Evolutionary conservation across 257 asterid species (phyloP), one percentile per base, ranked within the genome.

Genomic region (Capsicum chinense): DNA sequence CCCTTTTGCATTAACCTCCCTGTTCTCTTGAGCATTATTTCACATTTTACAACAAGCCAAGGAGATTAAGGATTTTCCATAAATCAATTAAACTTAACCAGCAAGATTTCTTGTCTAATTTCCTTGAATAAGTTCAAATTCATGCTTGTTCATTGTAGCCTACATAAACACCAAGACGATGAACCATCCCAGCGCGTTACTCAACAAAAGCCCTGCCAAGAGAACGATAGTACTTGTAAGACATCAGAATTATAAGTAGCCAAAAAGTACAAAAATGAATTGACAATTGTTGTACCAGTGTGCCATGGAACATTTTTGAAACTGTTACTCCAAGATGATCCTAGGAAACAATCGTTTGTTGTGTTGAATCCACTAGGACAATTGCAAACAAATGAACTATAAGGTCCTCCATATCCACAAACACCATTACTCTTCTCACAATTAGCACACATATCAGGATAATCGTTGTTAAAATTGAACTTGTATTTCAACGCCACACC

Each of bases 401-500:
- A 89, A 6, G 88, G 87, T 67, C 67, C 91, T 64, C 86, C 83
- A 39, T 86, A 95, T 1, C 98, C 97, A 80, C 98, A 95, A 33
- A 90, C 95, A 83, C 99, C 99, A 64, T 89, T 90, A 42, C 92
- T 95, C 89, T 91, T 94, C 83, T 95, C 99, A 80, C 99, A 95
- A 81, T 87, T 82, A 0, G 86, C 92, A 57, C 99, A 95, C n/a
- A 90, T 19, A 17, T 84, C 39, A 6, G 98, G 99, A 82, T 92
- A 95, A 42, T 93, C 97, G 80, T 95, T 93, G 9, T 93, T 83
- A 85, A 86, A 94, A 44, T 88, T 95, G 62, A 93, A 95, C 90
- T 95, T 95, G 9, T 95, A 95, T 68, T 91, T 91, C 11, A 94
- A 66, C 1, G 92, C 97, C 39, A 95, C 89, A 78, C 99, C 98